Percentiles rank a stretch among this genome's conserved stretches.
These are phyloP conservation scores for Daedaleopsis nitida DNA, from an alignment of 768 basidiomycete species.

Conservation along the genomic window DNA sequence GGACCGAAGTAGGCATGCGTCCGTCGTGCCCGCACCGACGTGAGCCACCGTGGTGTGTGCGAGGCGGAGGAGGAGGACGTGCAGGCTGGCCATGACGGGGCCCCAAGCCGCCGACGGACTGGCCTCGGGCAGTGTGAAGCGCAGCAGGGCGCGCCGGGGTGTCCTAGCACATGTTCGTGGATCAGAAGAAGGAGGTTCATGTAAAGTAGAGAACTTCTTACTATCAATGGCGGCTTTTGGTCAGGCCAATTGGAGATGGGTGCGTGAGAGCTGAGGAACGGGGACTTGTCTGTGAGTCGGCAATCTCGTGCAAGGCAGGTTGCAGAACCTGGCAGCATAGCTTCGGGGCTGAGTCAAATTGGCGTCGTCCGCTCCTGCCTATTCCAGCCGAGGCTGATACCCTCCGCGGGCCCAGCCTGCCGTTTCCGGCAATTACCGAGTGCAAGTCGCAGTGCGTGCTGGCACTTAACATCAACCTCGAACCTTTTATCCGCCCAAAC, in stretches of 20 bases:
- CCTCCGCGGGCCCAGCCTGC: constrained; percentile 4
- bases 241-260: constrained; percentile 1
- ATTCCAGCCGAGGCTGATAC: constrained; percentile 5
- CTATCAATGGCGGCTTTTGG: background rate
- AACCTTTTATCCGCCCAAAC: constrained; percentile 5
- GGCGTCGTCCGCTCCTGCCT: constrained; percentile 2
- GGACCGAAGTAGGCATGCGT: constrained; percentile 11
- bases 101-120: no score
- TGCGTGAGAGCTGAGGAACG: background rate
- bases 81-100: background rate
- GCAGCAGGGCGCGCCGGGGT: background rate
- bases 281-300: constrained; percentile 14
- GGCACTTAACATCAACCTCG: background rate
- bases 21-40: constrained; percentile 1
- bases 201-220: background rate
- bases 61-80: background rate
- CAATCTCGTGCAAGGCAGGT: background rate
- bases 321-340: constrained; percentile 16
- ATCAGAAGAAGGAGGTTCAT: background rate
- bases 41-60: constrained; percentile 7
- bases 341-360: constrained; percentile 16
- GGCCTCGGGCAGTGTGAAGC: background rate
- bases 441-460: background rate
- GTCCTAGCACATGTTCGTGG: background rate
- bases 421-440: constrained; percentile 1